These are phyloP conservation scores for Rhodotorula sp. DNA, from an alignment of 1,284 basidiomycete species.

Conservation along the genomic window DNA sequence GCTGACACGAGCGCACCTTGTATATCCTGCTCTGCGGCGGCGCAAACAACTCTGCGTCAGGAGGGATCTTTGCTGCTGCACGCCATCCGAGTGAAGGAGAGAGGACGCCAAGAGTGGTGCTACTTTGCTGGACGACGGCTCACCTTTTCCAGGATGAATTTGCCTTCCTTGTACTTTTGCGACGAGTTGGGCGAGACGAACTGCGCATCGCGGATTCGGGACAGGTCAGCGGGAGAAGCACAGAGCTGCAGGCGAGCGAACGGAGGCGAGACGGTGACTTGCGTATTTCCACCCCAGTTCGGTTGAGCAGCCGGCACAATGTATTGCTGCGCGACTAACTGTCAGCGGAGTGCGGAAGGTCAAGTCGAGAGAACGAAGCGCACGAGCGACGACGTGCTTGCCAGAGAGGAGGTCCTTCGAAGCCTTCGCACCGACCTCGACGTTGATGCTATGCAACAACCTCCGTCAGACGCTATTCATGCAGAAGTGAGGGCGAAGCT, in stretches of 20 bases:
- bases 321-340: neutral
- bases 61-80: too few relatives aligned
- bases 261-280: neutral
- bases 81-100: neutral
- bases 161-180: conserved; percentile 33
- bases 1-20: conserved; percentile 1
- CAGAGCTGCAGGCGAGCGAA: neutral
- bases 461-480: neutral
- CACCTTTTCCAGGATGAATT: conserved; percentile 27
- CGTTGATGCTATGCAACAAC: conserved; percentile 15
- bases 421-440: conserved; percentile 4
- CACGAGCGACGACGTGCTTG: conserved; percentile 28
- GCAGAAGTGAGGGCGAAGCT: too few relatives aligned
- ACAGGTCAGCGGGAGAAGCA: neutral
- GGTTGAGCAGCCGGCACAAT: conserved; percentile 19
- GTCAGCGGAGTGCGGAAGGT: neutral
- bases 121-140: neutral
- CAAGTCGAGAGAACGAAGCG: neutral
- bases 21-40: conserved; percentile 17
- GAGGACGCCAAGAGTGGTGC: too few relatives aligned
- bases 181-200: conserved; percentile 20
- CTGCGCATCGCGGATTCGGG: neutral
- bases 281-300: conserved; percentile 39
- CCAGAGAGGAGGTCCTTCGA: conserved; percentile 26
- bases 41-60: neutral